A percentile compares a stretch with the other conserved stretches of the same genome.
Conservation (phyloP, 2,329 filamentous ascomycete species). For the Trichoderma semiorbis region DNA sequence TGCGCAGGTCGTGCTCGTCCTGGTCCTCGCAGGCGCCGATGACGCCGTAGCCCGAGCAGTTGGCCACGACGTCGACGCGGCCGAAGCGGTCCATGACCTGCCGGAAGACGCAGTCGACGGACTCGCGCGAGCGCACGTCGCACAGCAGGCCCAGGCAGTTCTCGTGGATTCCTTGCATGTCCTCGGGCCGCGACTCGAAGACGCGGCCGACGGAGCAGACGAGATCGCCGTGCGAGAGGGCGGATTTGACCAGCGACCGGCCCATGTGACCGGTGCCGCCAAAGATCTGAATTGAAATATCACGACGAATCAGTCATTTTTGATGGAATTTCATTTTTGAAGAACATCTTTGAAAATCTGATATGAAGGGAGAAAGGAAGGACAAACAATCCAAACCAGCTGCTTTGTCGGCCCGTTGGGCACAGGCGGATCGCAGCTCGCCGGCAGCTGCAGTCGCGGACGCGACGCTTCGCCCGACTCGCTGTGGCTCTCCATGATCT, state of each 20-base stretch:
- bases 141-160: constrained; percentile 80
- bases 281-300: constrained; percentile 62
- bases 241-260: constrained; percentile 79
- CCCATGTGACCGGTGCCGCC: constrained; percentile 98
- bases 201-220: constrained; percentile 84
- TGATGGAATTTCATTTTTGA: too few relatives aligned
- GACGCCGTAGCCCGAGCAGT: constrained; percentile 92
- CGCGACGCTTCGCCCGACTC: constrained; percentile 22
- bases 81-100: constrained; percentile 71
- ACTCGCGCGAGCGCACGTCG: constrained; percentile 80
- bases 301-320: neutral
- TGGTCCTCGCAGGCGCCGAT: constrained; percentile 96
- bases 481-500: constrained; percentile 4
- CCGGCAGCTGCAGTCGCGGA: constrained; percentile 56
- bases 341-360: neutral
- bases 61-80: constrained; percentile 82
- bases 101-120: constrained; percentile 69
- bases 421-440: constrained; percentile 81
- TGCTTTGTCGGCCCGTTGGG: constrained; percentile 66
- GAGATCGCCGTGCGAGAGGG: constrained; percentile 74
- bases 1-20: constrained; percentile 88
- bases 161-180: constrained; percentile 68
- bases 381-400: constrained; percentile 81
- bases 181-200: constrained; percentile 68
- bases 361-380: neutral